phyloP scores from a whole-genome alignment of 129 eudicot genomes.

The Logfia minima region DNA sequence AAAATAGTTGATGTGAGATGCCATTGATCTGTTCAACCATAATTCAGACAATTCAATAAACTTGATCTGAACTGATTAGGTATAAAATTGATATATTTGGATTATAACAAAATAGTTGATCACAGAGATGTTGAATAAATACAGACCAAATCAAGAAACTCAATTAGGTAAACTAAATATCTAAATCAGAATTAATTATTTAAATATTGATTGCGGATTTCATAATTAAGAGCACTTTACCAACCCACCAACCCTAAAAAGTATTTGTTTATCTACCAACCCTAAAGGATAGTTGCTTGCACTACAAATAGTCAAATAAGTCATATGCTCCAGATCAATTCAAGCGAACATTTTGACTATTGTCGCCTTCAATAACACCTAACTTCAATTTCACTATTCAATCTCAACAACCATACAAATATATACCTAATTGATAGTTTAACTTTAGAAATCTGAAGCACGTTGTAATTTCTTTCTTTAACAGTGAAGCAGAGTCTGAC shows the following conservation, averaged over 20 bases:
- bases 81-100: neutral
- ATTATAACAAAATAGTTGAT: neutral
- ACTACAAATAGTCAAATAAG: conserved; percentile 3
- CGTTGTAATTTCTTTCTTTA: conserved; percentile 21
- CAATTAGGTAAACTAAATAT: neutral
- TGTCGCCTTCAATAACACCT: neutral
- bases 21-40: conserved; percentile 59
- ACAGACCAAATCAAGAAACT: neutral
- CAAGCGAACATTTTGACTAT: neutral
- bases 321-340: conserved; percentile 22
- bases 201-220: neutral
- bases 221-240: neutral
- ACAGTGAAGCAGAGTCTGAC: conserved; percentile 29
- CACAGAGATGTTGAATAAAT: neutral
- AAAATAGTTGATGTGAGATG: conserved; percentile 57
- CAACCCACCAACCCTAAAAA: neutral
- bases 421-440: conserved; percentile 30
- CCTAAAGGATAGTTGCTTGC: neutral
- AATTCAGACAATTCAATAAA: neutral
- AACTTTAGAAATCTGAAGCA: conserved; percentile 22
- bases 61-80: neutral
- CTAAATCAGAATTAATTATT: neutral
- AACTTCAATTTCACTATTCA: conserved; percentile 8
- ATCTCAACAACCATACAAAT: conserved; percentile 5
- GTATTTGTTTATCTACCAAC: conserved; percentile 2